Evolutionary conservation across 495 filamentous ascomycete species (phyloP), one percentile per base, ranked within the genome.

Genomic region (Immersiella caudata): DNA sequence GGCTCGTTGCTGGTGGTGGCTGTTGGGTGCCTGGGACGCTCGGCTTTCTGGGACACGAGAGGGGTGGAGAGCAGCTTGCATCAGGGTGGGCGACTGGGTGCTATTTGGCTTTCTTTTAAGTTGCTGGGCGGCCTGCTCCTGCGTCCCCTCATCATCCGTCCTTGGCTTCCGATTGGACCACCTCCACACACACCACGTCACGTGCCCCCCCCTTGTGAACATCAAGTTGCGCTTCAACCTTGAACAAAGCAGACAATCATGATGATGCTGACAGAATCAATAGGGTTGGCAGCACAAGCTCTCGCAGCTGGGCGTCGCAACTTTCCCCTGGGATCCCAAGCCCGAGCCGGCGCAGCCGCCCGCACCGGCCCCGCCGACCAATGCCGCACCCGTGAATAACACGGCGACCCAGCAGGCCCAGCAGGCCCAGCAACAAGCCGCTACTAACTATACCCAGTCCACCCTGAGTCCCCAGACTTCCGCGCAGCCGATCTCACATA

Each of bases 211-310:
- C 65, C 25, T 20, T 55, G 59, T 25, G 58, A 35, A 67, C 58
- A 55, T 60, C 27, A 40, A 6, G 25, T 36, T 36, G 63, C 62
- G 36, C 56, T 29, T 59, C 52, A 26, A 35, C 40, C 62, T 51
- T 29, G n/a, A n/a, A 70, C 62, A 64, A 24, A 20, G 46, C 12
- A n/a, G 52, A 16, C 25, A 26, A 49, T 12, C 2, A 35, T 18
- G 11, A 40, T 52, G 21, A 61, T 36, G 33, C 69, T 70, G 63
- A 74, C 60, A 62, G 24, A 51, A 68, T 58, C 50, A n/a, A 40
- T 22, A 99, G 95, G 90, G 85, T 79, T 99, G 96, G 96, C 94
- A 97, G 79, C 83, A 86, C 65, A 96, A 93, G 79, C 87, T 98
- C 22, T 90, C 94, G 0, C 86, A 88, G 70, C 85, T 93, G 57